A percentile compares a stretch with the other conserved stretches of the same genome.
Conservation (phyloP, 768 basidiomycete species). For the Tricholoma terreum region DNA sequence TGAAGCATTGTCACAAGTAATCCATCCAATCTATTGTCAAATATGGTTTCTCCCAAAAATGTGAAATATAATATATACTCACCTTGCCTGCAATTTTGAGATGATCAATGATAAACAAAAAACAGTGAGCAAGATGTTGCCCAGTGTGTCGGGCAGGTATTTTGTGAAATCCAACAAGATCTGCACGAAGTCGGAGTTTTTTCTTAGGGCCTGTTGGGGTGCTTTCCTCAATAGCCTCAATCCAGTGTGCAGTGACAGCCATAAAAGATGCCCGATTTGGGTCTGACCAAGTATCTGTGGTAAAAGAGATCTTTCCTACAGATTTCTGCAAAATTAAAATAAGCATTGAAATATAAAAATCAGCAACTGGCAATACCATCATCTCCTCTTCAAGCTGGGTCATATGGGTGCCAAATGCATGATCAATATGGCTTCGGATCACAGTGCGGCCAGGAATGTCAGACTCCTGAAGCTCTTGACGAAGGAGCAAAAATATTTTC, state of each 20-base stretch:
- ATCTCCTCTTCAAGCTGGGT: slow-evolving; percentile 16
- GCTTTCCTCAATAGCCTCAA: no score
- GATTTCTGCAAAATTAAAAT: no score
- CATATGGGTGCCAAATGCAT: slow-evolving; percentile 23
- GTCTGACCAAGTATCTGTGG: no score
- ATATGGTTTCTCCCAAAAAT: neutral
- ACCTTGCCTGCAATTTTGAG: slow-evolving; percentile 25
- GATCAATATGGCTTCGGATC: slow-evolving; percentile 18
- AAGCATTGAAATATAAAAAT: neutral
- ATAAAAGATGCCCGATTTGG: slow-evolving; percentile 33
- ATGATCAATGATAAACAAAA: slow-evolving; percentile 28
- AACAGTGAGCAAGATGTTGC: no score
- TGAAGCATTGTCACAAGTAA: no score
- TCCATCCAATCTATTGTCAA: slow-evolving; percentile 33
- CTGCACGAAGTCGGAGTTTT: no score
- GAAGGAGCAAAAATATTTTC: slow-evolving; percentile 22
- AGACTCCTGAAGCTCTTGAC: slow-evolving; percentile 24
- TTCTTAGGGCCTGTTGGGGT: no score
- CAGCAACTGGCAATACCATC: slow-evolving; percentile 7
- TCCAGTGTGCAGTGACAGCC: no score
- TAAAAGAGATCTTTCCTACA: no score
- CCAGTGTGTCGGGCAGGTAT: no score
- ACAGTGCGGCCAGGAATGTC: slow-evolving; percentile 30
- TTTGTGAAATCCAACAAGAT: no score
- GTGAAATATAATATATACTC: no score